Conservation (phyloP, 2,329 filamentous ascomycete genomes). For the Gaeumannomyces tritici region DNA sequence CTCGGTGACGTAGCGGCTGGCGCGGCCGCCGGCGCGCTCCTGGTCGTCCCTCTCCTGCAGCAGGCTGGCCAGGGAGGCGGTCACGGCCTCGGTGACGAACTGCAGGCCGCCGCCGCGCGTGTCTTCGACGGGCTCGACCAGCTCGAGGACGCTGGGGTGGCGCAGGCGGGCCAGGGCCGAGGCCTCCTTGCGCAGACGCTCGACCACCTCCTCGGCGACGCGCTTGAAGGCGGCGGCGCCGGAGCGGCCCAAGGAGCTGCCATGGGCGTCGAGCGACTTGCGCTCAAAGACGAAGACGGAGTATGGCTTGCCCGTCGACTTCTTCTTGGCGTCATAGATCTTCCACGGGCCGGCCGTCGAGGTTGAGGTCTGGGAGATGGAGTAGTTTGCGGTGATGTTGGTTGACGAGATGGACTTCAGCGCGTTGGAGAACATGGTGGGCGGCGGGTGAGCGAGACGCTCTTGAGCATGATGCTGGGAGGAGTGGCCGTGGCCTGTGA, state of each 20-base stretch:
- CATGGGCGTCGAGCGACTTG: slow-evolving; percentile 66
- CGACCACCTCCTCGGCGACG: slow-evolving; percentile 79
- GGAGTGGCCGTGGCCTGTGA: neutral
- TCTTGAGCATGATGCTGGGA: slow-evolving; percentile 1
- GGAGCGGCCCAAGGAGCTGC: slow-evolving; percentile 50
- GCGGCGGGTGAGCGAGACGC: slow-evolving; percentile 7
- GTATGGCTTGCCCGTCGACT: slow-evolving; percentile 78
- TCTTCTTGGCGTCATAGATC: slow-evolving; percentile 96
- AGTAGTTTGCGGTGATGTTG: slow-evolving; percentile 90
- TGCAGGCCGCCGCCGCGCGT: slow-evolving; percentile 84
- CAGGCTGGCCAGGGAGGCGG: slow-evolving; percentile 74
- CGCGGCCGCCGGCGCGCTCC: slow-evolving; percentile 59
- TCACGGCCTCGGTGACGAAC: slow-evolving; percentile 90
- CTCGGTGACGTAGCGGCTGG: slow-evolving; percentile 73
- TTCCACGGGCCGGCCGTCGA: slow-evolving; percentile 89
- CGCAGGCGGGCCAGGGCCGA: slow-evolving; percentile 78
- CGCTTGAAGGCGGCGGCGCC: slow-evolving; percentile 65
- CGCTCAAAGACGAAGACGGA: slow-evolving; percentile 94
- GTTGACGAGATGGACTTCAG: slow-evolving; percentile 85
- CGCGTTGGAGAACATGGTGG: slow-evolving; percentile 80
- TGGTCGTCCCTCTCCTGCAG: slow-evolving; percentile 84
- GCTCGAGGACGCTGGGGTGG: slow-evolving; percentile 84
- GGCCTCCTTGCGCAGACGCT: slow-evolving; percentile 85
- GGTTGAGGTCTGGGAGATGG: slow-evolving; percentile 64
- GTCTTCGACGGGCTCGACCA: slow-evolving; percentile 92